These are phyloP conservation scores for Mycena indigotica DNA, from an alignment of 768 basidiomycete species.

Conservation along the genomic window DNA sequence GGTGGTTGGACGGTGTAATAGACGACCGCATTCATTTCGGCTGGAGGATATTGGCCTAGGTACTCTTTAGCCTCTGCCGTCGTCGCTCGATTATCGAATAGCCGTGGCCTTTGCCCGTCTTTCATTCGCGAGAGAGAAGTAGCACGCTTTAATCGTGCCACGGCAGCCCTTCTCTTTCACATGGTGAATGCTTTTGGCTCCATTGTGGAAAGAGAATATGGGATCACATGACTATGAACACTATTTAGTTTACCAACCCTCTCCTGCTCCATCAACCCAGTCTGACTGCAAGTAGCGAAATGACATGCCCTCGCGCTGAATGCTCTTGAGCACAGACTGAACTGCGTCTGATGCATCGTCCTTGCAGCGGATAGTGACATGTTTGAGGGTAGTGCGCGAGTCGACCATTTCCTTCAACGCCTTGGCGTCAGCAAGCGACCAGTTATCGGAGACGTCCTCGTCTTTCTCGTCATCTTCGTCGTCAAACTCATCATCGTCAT, in stretches of 20 bases:
- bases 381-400: neutral
- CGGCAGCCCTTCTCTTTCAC: no score
- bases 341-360: neutral
- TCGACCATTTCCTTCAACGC: neutral
- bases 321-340: neutral
- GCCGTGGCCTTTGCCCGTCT: no score
- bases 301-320: neutral
- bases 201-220: neutral
- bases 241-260: neutral
- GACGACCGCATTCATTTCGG: no score
- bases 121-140: no score
- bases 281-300: neutral
- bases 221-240: neutral
- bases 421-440: neutral
- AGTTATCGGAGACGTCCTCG: neutral
- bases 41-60: no score
- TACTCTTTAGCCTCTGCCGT: no score
- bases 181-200: no score
- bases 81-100: no score
- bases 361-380: neutral
- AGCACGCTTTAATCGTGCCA: no score
- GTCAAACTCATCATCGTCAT: neutral
- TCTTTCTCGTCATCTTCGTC: neutral
- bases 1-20: no score
- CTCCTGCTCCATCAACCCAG: neutral